These are phyloP conservation scores for Phytopythium kandeliae DNA, from an alignment of 352 stramenopile genomes.

Conservation along the genomic window DNA sequence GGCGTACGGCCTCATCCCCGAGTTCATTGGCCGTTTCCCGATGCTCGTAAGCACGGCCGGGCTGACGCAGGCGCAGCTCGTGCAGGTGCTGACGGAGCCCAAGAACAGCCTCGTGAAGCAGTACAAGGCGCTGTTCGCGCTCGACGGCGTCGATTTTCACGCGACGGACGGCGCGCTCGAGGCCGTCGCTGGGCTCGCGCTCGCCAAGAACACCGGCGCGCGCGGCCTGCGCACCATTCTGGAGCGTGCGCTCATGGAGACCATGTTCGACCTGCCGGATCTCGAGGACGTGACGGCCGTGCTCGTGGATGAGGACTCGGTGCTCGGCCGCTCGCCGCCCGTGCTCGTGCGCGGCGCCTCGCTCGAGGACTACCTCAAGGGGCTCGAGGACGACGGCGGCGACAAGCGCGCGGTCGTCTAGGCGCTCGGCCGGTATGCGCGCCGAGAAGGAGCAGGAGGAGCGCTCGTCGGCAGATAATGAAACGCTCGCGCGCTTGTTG, in stretches of 20 bases:
- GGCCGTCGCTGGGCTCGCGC: slow-evolving; percentile 91
- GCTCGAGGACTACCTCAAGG: slow-evolving; percentile 71
- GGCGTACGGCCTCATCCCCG: slow-evolving; percentile 96
- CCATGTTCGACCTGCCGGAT: slow-evolving; percentile 96
- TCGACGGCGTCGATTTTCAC: slow-evolving; percentile 96
- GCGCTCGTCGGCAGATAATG: neutral
- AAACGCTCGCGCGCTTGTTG: no score
- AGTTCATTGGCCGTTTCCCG: slow-evolving; percentile 98
- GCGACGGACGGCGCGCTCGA: slow-evolving; percentile 92
- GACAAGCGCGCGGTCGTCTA: slow-evolving; percentile 55
- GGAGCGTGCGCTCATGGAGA: slow-evolving; percentile 93
- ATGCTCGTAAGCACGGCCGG: slow-evolving; percentile 94
- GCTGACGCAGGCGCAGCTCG: slow-evolving; percentile 88
- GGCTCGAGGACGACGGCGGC: slow-evolving; percentile 44
- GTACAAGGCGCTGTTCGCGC: slow-evolving; percentile 95
- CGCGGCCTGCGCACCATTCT: slow-evolving; percentile 95
- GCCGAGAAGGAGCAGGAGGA: no score
- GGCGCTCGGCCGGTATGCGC: no score
- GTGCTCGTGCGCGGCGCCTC: slow-evolving; percentile 83
- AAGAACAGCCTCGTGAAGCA: slow-evolving; percentile 98
- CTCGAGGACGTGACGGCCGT: slow-evolving; percentile 89
- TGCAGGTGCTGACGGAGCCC: slow-evolving; percentile 95
- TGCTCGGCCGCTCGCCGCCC: slow-evolving; percentile 85
- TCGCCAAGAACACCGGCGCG: slow-evolving; percentile 94
- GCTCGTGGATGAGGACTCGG: slow-evolving; percentile 91